phyloP scores from a whole-genome alignment of 352 stramenopile genomes.

The Phytophthora agathidicida region DNA sequence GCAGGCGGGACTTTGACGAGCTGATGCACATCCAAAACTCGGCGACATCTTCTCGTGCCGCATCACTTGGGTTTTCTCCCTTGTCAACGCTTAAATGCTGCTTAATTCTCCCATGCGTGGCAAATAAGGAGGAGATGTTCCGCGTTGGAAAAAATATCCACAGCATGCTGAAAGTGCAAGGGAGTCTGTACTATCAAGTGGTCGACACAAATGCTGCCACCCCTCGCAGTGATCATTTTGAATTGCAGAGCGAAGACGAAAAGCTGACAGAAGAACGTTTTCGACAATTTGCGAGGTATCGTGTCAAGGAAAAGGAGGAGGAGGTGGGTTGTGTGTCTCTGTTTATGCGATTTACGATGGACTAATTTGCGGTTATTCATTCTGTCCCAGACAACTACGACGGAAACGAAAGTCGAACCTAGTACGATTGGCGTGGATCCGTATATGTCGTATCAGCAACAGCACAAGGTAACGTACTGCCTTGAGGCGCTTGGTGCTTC shows the following conservation, averaged over 20 bases:
- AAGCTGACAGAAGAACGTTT: conserved; percentile 78
- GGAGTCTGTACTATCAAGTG: conserved; percentile 70
- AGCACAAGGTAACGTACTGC: conserved; percentile 57
- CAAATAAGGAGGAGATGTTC: conserved; percentile 70
- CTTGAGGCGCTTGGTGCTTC: conserved; percentile 59
- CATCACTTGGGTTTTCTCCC: conserved; percentile 40
- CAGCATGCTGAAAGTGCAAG: conserved; percentile 64
- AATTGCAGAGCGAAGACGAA: conserved; percentile 51
- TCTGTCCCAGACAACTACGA: conserved; percentile 14
- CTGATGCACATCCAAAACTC: conserved; percentile 76
- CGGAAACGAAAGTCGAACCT: conserved; percentile 27
- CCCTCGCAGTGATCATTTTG: conserved; percentile 11
- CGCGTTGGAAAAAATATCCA: conserved; percentile 77
- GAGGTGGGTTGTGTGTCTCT: conserved; percentile 41
- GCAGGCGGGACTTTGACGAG: conserved; percentile 77
- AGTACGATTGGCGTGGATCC: conserved; percentile 43
- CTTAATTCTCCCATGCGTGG: conserved; percentile 62
- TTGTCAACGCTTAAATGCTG: conserved; percentile 69
- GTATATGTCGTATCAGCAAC: conserved; percentile 71
- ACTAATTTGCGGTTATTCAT: background rate
- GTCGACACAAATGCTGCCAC: conserved; percentile 18
- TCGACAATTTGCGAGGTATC: conserved; percentile 65
- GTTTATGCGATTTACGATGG: background rate
- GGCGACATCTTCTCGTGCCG: conserved; percentile 36
- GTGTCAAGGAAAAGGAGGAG: conserved; percentile 50